These are phyloP conservation scores for Aspergillus fumigatiaffinis DNA, from an alignment of 2,329 filamentous ascomycete species.

Conservation along the genomic window DNA sequence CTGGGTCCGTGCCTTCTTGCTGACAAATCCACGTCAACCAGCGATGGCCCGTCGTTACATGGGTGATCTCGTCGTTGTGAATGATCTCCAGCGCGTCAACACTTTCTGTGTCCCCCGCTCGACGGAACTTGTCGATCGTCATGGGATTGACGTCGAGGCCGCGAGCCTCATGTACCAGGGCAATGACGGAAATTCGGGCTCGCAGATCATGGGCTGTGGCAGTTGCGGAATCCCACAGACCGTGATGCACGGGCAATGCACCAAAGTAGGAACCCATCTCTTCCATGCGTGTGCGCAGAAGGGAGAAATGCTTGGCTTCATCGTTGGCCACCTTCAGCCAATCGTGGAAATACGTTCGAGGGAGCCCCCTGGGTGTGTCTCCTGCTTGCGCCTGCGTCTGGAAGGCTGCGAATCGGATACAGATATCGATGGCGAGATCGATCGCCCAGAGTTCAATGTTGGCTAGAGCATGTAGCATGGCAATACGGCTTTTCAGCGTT, in stretches of 20 bases:
- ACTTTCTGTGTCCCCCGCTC: conserved; percentile 39
- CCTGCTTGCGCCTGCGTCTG: conserved; percentile 27
- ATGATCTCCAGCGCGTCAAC: conserved; percentile 42
- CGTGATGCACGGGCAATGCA: conserved; percentile 45
- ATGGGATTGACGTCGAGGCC: conserved; percentile 47
- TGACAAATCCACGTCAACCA: conserved; percentile 48
- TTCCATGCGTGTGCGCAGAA: conserved; percentile 44
- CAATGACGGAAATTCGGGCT: conserved; percentile 46
- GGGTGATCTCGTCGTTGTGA: conserved; percentile 48
- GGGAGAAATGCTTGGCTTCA: conserved; percentile 48
- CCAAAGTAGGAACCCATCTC: conserved; percentile 45
- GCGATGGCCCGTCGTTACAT: conserved; percentile 47
- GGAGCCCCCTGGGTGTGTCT: conserved; percentile 26
- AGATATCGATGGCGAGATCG: conserved; percentile 47
- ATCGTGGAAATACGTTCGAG: conserved; percentile 46
- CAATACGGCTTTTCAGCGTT: conserved; percentile 42
- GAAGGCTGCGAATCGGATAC: conserved; percentile 45
- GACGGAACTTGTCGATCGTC: conserved; percentile 47
- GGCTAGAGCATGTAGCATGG: conserved; percentile 47
- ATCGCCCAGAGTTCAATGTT: conserved; percentile 50
- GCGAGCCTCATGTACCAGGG: conserved; percentile 47
- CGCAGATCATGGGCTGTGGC: conserved; percentile 44
- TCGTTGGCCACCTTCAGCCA: conserved; percentile 49
- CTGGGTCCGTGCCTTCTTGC: conserved; percentile 43
- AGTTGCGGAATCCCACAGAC: conserved; percentile 44